These are phyloP conservation scores for Phaffia australis DNA, from an alignment of 768 basidiomycete genomes.

Conservation along the genomic window DNA sequence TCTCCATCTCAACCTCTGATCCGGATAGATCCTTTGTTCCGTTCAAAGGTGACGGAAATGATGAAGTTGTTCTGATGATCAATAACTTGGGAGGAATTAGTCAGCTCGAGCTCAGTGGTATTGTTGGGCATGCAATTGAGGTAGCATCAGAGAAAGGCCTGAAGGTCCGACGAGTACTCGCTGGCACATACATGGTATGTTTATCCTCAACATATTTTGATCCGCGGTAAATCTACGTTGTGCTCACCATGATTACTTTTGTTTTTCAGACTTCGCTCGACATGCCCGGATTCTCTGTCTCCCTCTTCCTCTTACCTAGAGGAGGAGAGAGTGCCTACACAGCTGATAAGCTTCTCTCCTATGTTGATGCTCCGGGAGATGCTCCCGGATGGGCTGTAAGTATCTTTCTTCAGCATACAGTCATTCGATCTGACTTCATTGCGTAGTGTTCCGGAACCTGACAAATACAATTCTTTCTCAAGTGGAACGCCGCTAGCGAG, in stretches of 20 bases:
- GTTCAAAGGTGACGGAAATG: slow-evolving; percentile 36
- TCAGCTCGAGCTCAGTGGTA: slow-evolving; percentile 35
- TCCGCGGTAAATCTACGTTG: neutral
- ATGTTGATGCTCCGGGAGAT: slow-evolving; percentile 40
- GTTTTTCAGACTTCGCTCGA: slow-evolving; percentile 37
- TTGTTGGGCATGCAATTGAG: slow-evolving; percentile 30
- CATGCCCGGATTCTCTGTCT: slow-evolving; percentile 39
- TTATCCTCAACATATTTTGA: neutral
- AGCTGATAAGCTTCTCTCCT: slow-evolving; percentile 34
- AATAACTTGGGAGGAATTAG: slow-evolving; percentile 40
- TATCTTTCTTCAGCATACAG: slow-evolving; percentile 1
- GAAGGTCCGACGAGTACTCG: slow-evolving; percentile 52
- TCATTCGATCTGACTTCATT: no score
- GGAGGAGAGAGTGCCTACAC: slow-evolving; percentile 31
- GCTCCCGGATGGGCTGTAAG: slow-evolving; percentile 65
- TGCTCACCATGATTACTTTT: neutral
- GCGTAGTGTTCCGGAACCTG: no score
- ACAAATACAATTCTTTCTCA: no score
- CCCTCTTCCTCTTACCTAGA: slow-evolving; percentile 40
- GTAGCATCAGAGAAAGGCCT: slow-evolving; percentile 36
- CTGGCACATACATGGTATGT: slow-evolving; percentile 66
- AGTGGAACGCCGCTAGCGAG: slow-evolving; percentile 3
- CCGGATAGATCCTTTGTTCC: slow-evolving; percentile 39
- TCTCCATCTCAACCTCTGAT: slow-evolving; percentile 38
- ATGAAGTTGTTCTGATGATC: slow-evolving; percentile 38